Conservation (phyloP, 495 filamentous ascomycete species). For the Penicillium flavigenum region DNA sequence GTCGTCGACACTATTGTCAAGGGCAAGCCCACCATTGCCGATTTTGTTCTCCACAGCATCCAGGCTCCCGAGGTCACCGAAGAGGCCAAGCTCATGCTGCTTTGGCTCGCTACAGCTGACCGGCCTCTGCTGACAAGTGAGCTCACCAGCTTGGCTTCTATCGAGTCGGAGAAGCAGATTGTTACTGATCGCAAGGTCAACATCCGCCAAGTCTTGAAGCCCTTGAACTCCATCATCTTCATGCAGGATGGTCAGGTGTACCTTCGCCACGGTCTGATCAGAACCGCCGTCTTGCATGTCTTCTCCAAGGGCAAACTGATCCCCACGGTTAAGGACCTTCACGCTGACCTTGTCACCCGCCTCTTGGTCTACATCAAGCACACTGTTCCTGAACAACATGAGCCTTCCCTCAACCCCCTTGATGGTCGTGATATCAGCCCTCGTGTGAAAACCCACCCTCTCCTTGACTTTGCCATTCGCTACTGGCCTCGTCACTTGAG, state of each 20-base stretch:
- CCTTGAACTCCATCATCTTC: constrained; percentile 31
- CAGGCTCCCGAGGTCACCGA: constrained; percentile 25
- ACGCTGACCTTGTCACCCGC: constrained; percentile 33
- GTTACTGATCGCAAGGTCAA: constrained; percentile 28
- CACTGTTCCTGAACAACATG: constrained; percentile 28
- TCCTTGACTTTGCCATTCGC: constrained; percentile 39
- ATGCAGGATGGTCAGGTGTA: constrained; percentile 37
- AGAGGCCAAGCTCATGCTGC: constrained; percentile 30
- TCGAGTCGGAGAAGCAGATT: constrained; percentile 32
- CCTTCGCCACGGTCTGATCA: constrained; percentile 36
- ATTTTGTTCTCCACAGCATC: constrained; percentile 31
- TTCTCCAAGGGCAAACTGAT: constrained; percentile 31
- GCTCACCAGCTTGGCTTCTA: constrained; percentile 27
- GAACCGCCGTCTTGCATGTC: constrained; percentile 31
- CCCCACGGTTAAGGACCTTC: constrained; percentile 31
- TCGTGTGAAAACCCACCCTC: constrained; percentile 25
- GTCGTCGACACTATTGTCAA: constrained; percentile 26
- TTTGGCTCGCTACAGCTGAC: constrained; percentile 36
- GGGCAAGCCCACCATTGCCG: constrained; percentile 27
- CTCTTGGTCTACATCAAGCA: constrained; percentile 35
- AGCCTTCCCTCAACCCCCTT: constrained; percentile 30
- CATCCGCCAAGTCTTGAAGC: constrained; percentile 22
- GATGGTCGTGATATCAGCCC: constrained; percentile 22
- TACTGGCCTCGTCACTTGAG: constrained; percentile 39
- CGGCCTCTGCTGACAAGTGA: constrained; percentile 34